phyloP scores from a whole-genome alignment of 257 asterid species.

The Solanum megistacrolobum region DNA sequence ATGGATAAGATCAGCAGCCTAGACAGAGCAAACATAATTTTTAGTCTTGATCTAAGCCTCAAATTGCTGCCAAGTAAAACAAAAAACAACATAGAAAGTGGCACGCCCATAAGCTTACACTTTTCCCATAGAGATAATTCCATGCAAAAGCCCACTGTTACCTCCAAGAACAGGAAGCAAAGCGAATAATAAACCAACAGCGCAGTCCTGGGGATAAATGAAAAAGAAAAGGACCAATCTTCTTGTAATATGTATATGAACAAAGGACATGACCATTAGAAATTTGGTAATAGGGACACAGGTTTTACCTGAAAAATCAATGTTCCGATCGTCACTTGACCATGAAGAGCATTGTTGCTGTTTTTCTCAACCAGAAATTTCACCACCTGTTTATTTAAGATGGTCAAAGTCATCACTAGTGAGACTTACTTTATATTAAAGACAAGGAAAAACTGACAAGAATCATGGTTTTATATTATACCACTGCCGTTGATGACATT shows the following conservation, averaged over 20 bases:
- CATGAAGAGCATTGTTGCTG: slow-evolving; percentile 61
- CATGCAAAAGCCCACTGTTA: slow-evolving; percentile 69
- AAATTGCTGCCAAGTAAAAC: background rate
- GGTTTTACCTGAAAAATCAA: slow-evolving; percentile 80
- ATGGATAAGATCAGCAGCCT: slow-evolving; percentile 63
- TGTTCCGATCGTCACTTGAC: slow-evolving; percentile 95
- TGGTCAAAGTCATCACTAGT: background rate
- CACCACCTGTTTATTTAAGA: slow-evolving; percentile 47
- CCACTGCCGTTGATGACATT: slow-evolving; percentile 98
- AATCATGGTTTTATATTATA: slow-evolving; percentile 13
- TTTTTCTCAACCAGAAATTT: slow-evolving; percentile 82
- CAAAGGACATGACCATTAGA: background rate
- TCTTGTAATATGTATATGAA: background rate
- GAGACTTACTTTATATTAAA: slow-evolving; percentile 3
- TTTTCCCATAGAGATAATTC: slow-evolving; percentile 87
- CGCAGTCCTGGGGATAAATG: slow-evolving; percentile 56
- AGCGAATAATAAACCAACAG: slow-evolving; percentile 92
- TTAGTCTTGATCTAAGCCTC: background rate
- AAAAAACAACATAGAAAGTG: background rate
- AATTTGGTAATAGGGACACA: background rate
- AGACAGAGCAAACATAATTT: background rate
- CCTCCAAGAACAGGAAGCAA: slow-evolving; percentile 93
- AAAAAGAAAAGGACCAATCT: background rate
- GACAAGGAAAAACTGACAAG: background rate
- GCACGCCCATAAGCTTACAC: slow-evolving; percentile 32